Evolutionary conservation across 2,329 filamentous ascomycete genomes (phyloP).

Genomic region (Waltergamsia citrina): DNA sequence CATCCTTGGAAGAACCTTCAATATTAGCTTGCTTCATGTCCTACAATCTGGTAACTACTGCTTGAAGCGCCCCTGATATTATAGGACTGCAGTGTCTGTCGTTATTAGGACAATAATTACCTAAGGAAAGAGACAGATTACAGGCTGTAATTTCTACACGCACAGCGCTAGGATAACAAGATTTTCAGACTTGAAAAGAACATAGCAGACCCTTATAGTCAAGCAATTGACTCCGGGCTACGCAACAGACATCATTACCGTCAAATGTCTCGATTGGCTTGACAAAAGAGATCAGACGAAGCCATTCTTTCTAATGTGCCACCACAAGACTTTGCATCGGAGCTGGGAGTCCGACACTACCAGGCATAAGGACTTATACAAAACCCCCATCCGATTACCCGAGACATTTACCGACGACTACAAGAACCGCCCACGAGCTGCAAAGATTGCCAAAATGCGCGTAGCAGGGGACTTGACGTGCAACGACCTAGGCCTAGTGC

Average conservation of each 20-base stretch:
- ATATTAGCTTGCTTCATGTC: too few species aligned
- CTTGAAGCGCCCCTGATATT: too few species aligned
- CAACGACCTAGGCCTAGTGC: constrained; percentile 37
- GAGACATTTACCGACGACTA: constrained; percentile 45
- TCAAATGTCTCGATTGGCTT: constrained; percentile 35
- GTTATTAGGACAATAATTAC: too few species aligned
- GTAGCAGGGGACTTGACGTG: constrained; percentile 42
- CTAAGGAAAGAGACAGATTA: too few species aligned
- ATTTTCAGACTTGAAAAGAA: too few species aligned
- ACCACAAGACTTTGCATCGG: constrained; percentile 45
- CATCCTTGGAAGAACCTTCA: too few species aligned
- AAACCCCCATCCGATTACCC: constrained; percentile 31
- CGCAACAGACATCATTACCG: constrained; percentile 41
- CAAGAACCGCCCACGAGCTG: constrained; percentile 40
- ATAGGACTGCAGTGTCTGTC: too few species aligned
- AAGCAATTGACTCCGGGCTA: too few species aligned
- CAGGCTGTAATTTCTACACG: too few species aligned
- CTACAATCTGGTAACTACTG: too few species aligned
- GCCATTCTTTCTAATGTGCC: constrained; percentile 46
- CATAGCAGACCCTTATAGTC: too few species aligned
- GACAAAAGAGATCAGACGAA: constrained; percentile 19
- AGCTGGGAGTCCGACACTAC: constrained; percentile 39
- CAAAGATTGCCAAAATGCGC: constrained; percentile 38
- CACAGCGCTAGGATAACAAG: too few species aligned
- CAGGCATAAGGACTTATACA: constrained; percentile 39